Percentiles rank a stretch among this genome's conserved stretches.
phyloP scores from a whole-genome alignment of 73 alveolate genomes.

The Paramecium sexaurelia region DNA sequence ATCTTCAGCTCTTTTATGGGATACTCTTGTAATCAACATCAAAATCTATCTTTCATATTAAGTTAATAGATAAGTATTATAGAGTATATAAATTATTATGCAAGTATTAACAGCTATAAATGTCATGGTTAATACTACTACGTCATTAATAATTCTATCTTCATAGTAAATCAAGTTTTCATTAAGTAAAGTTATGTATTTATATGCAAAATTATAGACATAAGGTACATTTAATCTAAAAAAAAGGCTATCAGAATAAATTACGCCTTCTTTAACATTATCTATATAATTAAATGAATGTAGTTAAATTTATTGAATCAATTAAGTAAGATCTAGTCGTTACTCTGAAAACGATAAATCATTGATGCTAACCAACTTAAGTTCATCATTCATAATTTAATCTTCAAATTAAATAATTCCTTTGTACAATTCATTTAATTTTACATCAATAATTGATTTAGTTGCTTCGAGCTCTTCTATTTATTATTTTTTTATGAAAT shows the following conservation, averaged over 20 bases:
- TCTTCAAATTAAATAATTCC: conserved; percentile 47
- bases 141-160: conserved; percentile 36
- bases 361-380: not conserved
- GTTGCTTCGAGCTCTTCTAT: not conserved
- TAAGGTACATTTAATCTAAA: conserved; percentile 46
- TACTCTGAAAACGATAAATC: not conserved
- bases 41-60: conserved; percentile 46
- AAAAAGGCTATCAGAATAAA: not conserved
- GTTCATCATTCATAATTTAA: not conserved
- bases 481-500: not conserved
- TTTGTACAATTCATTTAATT: conserved; percentile 21
- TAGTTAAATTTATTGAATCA: conserved; percentile 9
- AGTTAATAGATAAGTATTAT: not conserved
- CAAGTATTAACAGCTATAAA: not conserved
- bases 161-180: conserved; percentile 41
- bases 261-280: not conserved
- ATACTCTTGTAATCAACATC: conserved; percentile 31
- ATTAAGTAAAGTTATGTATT: conserved; percentile 9
- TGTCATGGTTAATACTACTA: not conserved
- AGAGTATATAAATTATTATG: not conserved
- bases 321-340: conserved; percentile 32
- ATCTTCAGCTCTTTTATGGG: conserved; percentile 22
- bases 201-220: conserved; percentile 28
- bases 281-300: conserved; percentile 31
- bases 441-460: not conserved